These are phyloP conservation scores for Boletus huronensis DNA, from an alignment of 768 basidiomycete species.

Conservation along the genomic window DNA sequence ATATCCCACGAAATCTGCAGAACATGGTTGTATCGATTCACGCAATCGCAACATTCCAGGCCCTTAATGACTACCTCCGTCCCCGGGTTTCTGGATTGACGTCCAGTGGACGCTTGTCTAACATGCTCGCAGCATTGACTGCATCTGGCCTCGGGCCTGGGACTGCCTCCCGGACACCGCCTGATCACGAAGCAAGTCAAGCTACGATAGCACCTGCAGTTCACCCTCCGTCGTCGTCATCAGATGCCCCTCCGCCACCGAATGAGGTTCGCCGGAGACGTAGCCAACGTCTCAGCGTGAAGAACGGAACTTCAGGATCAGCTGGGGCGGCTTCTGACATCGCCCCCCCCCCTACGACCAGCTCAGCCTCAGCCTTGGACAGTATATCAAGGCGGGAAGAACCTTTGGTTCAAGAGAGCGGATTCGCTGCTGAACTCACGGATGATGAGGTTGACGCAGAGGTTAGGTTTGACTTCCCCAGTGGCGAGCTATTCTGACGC, in stretches of 20 bases:
- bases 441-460: slow-evolving; percentile 87
- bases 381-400: slow-evolving; percentile 38
- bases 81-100: slow-evolving; percentile 79
- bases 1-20: slow-evolving; percentile 80
- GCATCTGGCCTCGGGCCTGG: slow-evolving; percentile 67
- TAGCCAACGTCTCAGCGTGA: slow-evolving; percentile 80
- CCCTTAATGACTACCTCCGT: slow-evolving; percentile 92
- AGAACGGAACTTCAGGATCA: slow-evolving; percentile 38
- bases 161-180: slow-evolving; percentile 36
- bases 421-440: slow-evolving; percentile 69
- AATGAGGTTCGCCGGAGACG: slow-evolving; percentile 60
- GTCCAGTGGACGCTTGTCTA: slow-evolving; percentile 64
- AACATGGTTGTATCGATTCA: slow-evolving; percentile 97
- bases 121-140: slow-evolving; percentile 88
- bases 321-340: slow-evolving; percentile 12
- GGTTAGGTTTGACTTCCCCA: slow-evolving; percentile 25
- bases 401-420: slow-evolving; percentile 56
- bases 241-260: slow-evolving; percentile 34
- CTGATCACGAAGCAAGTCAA: slow-evolving; percentile 33
- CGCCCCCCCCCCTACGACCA: slow-evolving; percentile 19
- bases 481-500: slow-evolving; percentile 11
- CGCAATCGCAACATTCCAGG: slow-evolving; percentile 97
- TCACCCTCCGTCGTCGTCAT: slow-evolving; percentile 33
- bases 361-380: slow-evolving; percentile 29
- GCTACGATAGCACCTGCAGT: slow-evolving; percentile 26